Percentiles rank a stretch among this genome's conserved stretches.
Evolutionary conservation across 345 rosid species (phyloP).

Genomic region (Aquilaria malaccensis): DNA sequence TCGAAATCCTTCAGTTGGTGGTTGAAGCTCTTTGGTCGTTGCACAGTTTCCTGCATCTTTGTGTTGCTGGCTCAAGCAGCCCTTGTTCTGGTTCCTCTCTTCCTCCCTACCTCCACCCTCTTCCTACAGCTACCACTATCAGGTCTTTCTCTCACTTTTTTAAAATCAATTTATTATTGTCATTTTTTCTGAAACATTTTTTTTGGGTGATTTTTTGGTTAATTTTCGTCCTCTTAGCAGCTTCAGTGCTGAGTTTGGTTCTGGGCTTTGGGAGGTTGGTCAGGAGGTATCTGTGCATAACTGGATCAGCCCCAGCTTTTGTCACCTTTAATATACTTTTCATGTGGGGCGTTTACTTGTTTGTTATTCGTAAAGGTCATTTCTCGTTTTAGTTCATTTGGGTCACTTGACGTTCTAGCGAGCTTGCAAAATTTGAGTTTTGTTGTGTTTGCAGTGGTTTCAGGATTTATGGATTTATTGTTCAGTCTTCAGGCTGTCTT

Average conservation of each 20-base stretch:
- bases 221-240: constrained; percentile 18
- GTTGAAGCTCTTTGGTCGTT: constrained; percentile 21
- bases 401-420: background rate
- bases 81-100: constrained; percentile 36
- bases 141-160: constrained; percentile 17
- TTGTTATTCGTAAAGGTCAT: constrained; percentile 33
- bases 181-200: background rate
- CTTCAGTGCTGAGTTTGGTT: constrained; percentile 24
- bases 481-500: constrained; percentile 36
- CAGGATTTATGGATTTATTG: constrained; percentile 19
- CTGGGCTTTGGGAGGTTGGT: constrained; percentile 37
- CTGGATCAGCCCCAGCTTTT: constrained; percentile 47
- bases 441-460: constrained; percentile 28
- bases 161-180: background rate
- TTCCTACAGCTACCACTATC: constrained; percentile 37
- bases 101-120: constrained; percentile 31
- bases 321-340: constrained; percentile 38
- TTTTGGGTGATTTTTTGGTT: background rate
- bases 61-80: constrained; percentile 38
- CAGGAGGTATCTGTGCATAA: constrained; percentile 35
- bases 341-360: constrained; percentile 38
- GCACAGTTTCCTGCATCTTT: constrained; percentile 24
- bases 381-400: background rate
- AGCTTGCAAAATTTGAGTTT: background rate
- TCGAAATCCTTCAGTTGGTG: background rate